Evolutionary conservation across 805 yeast genomes (phyloP).

Genomic region (Komagataella kurtzmanii): DNA sequence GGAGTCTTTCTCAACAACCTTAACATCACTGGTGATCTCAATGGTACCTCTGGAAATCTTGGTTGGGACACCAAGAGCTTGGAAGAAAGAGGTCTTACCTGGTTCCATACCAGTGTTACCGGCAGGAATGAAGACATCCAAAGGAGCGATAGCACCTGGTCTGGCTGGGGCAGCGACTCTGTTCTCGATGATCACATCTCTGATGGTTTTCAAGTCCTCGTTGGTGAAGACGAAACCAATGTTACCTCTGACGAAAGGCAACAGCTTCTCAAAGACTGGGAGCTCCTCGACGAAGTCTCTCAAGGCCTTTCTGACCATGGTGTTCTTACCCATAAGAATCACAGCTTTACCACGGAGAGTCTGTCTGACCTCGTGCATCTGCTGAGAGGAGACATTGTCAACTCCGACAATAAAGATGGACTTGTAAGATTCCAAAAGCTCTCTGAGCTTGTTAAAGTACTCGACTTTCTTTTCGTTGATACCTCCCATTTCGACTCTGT

Average conservation of each 20-base stretch:
- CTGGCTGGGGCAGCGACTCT: slow-evolving; percentile 99
- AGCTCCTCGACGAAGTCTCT: slow-evolving; percentile 88
- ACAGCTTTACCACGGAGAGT: slow-evolving; percentile 90
- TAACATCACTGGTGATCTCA: slow-evolving; percentile 95
- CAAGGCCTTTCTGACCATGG: slow-evolving; percentile 99
- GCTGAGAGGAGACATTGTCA: slow-evolving; percentile 99
- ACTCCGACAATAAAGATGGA: slow-evolving; percentile 98
- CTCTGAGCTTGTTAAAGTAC: slow-evolving; percentile 92
- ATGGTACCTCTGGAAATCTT: slow-evolving; percentile 99
- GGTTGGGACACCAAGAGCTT: slow-evolving; percentile 99
- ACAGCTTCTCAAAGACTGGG: slow-evolving; percentile 91
- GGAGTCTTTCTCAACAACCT: slow-evolving; percentile 76
- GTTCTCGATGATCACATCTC: slow-evolving; percentile 80
- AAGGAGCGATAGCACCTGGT: slow-evolving; percentile 99
- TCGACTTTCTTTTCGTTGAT: slow-evolving; percentile 93
- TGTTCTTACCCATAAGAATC: slow-evolving; percentile 99
- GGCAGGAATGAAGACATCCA: slow-evolving; percentile 95
- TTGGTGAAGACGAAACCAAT: slow-evolving; percentile 99
- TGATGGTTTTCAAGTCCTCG: slow-evolving; percentile 81
- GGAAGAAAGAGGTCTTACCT: slow-evolving; percentile 99
- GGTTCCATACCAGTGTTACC: slow-evolving; percentile 99
- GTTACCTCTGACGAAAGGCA: slow-evolving; percentile 95
- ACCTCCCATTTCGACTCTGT: slow-evolving; percentile 98
- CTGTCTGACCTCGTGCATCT: slow-evolving; percentile 99
- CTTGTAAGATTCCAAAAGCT: slow-evolving; percentile 91